Evolutionary conservation across 352 stramenopile genomes (phyloP), one percentile per base, ranked within the genome.

Genomic region (Globisporangium splendens): DNA sequence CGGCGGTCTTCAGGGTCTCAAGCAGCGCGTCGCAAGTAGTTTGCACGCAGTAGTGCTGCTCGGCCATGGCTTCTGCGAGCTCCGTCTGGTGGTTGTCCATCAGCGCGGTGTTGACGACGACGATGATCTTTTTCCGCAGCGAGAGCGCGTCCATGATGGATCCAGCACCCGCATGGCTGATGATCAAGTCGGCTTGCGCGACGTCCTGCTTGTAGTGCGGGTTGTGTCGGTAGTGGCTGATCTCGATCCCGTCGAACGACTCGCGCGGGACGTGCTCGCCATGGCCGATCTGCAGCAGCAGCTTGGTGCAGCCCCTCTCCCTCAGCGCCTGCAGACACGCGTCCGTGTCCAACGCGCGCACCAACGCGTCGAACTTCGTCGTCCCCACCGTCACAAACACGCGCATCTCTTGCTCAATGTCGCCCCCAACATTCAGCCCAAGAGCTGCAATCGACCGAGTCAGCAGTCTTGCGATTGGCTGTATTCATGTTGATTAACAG

Each of bases 1-100:
- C 65, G 7, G 70, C 68, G 2, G 31, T 61, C n/a, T 65, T 38
- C 2, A 93, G 68, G 38, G 68, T 64, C 5, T 46, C 18, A 11
- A 70, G 54, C 22, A 92, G 61, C 6, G 35, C 55, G 20, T 75
- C 64, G 14, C 75, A 77, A 1, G 65, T 79, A 10, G 86, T 89
- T 17, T 72, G 61, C 11, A 89, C 61, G 54, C 83, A 90, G 51
- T 81, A 89, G 2, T 66, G 70, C 50, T 81, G 61, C 22, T 77
- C 72, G 15, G 83, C 83, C 82, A 99, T 96, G 39, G 95, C 94
- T 48, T 91, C 73, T 8, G 96, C 96, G 18, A 99, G 72, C 66
- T 99, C 96, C 38, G 75, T 80, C 74, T 99, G 96, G 72, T 99
- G 96, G 82, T 99, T 98, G 83, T 98, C 83, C 96, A 99, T 99